Percentiles rank a stretch among this genome's conserved stretches.
phyloP scores from a whole-genome alignment of 768 basidiomycete species.

The Serendipita sp. region DNA sequence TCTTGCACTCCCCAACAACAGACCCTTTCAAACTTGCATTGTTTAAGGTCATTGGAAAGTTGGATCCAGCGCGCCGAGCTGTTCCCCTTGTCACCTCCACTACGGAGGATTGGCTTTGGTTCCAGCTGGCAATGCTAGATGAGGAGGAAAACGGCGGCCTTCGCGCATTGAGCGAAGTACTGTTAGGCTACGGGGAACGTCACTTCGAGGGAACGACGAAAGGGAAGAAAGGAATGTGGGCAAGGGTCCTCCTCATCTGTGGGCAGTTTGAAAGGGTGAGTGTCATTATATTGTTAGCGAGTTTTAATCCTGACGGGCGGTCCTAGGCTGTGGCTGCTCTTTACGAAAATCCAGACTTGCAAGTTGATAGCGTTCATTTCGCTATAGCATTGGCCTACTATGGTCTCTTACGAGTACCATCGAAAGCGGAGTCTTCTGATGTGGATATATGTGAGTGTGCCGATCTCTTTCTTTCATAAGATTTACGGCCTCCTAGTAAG shows the following conservation, averaged over 20 bases:
- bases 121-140: conserved; percentile 83
- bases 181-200: conserved; percentile 63
- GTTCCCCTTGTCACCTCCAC: conserved; percentile 76
- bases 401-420: conserved; percentile 73
- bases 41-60: conserved; percentile 88
- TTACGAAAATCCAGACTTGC: conserved; percentile 72
- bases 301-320: background rate
- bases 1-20: conserved; percentile 71
- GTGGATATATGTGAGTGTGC: conserved; percentile 55
- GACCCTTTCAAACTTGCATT: conserved; percentile 95
- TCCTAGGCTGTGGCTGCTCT: conserved; percentile 74
- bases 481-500: background rate
- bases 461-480: background rate
- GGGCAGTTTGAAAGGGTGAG: conserved; percentile 87
- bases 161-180: conserved; percentile 54
- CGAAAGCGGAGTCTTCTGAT: conserved; percentile 67
- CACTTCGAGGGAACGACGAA: conserved; percentile 57
- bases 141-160: conserved; percentile 72
- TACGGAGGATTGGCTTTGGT: conserved; percentile 98
- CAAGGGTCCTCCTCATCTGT: conserved; percentile 71
- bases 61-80: conserved; percentile 67
- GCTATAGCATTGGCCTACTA: conserved; percentile 88
- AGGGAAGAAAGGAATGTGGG: conserved; percentile 51
- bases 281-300: conserved; percentile 6
- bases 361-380: conserved; percentile 88